A percentile compares a stretch with the other conserved stretches of the same genome.
Conservation (phyloP, 176 grass and related monocot species). For the Rhipidocladum racemiflorum region DNA sequence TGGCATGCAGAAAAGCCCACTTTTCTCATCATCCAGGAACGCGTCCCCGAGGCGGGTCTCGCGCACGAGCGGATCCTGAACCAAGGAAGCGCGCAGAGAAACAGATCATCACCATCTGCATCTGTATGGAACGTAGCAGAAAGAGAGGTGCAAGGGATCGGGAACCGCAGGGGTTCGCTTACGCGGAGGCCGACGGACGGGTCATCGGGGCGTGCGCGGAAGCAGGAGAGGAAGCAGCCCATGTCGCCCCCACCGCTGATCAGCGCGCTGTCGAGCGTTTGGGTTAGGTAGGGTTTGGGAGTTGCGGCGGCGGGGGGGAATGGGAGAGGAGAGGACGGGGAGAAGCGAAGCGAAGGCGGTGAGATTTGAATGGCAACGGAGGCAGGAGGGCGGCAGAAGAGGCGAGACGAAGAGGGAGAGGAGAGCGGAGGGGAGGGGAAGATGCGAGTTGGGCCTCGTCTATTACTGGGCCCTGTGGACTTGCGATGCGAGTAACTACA, state of each 20-base stretch:
- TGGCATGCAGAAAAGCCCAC: neutral
- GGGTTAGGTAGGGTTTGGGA: conserved; percentile 6
- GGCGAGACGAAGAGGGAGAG: no score
- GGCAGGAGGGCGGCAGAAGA: neutral
- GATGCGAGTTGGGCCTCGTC: no score
- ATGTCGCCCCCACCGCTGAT: conserved; percentile 23
- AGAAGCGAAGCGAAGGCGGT: neutral
- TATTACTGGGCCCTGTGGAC: no score
- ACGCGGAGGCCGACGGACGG: conserved; percentile 11
- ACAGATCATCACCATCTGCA: neutral
- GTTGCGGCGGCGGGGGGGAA: neutral
- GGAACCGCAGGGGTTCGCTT: neutral
- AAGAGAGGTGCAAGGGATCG: neutral
- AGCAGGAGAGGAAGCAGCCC: conserved; percentile 73
- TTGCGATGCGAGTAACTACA: no score
- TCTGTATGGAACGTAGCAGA: neutral
- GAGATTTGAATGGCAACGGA: conserved; percentile 27
- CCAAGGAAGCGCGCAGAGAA: neutral
- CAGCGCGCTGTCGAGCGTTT: neutral
- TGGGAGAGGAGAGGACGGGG: neutral
- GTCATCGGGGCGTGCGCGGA: conserved; percentile 21
- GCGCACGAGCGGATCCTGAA: conserved; percentile 45
- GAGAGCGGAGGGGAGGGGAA: no score
- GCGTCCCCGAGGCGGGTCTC: conserved; percentile 33
- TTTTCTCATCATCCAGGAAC: conserved; percentile 36